These are phyloP conservation scores for Alternaria gansuensis DNA, from an alignment of 2,329 filamentous ascomycete species.

Conservation along the genomic window DNA sequence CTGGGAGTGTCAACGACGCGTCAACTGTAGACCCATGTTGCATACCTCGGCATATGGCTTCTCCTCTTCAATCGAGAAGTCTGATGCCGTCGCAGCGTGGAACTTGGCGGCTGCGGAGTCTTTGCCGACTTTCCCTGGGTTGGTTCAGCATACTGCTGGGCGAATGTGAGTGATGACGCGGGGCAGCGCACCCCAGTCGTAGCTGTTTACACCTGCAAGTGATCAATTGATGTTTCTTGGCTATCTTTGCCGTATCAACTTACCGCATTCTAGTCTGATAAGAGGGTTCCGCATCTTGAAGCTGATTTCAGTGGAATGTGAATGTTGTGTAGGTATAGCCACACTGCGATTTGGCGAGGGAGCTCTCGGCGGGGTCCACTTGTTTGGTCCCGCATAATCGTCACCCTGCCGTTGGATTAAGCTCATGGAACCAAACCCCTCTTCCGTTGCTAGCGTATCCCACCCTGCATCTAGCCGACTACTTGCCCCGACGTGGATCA, in stretches of 20 bases:
- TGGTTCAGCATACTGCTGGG: constrained; percentile 40
- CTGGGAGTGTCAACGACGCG: constrained; percentile 59
- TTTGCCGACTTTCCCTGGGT: constrained; percentile 80
- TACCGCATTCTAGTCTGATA: constrained; percentile 81
- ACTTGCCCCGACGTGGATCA: constrained; percentile 14
- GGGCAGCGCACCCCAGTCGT: constrained; percentile 81
- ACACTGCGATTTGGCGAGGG: constrained; percentile 19
- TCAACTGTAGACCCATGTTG: neutral
- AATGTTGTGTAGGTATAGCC: constrained; percentile 21
- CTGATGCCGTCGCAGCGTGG: constrained; percentile 82
- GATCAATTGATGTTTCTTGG: constrained; percentile 28
- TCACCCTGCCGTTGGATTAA: constrained; percentile 35
- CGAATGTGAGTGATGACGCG: constrained; percentile 29
- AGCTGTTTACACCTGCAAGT: constrained; percentile 89
- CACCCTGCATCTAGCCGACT: constrained; percentile 26
- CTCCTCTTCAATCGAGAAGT: constrained; percentile 80
- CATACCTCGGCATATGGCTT: constrained; percentile 92
- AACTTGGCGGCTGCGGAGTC: constrained; percentile 89
- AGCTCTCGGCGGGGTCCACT: constrained; percentile 21
- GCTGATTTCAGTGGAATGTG: constrained; percentile 3
- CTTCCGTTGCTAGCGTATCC: constrained; percentile 32
- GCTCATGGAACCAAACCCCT: constrained; percentile 33
- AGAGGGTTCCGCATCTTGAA: constrained; percentile 69
- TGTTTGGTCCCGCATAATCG: constrained; percentile 28
- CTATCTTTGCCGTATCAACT: constrained; percentile 22